Conservation (phyloP, 2,329 filamentous ascomycete species). For the Talaromyces sp. region DNA sequence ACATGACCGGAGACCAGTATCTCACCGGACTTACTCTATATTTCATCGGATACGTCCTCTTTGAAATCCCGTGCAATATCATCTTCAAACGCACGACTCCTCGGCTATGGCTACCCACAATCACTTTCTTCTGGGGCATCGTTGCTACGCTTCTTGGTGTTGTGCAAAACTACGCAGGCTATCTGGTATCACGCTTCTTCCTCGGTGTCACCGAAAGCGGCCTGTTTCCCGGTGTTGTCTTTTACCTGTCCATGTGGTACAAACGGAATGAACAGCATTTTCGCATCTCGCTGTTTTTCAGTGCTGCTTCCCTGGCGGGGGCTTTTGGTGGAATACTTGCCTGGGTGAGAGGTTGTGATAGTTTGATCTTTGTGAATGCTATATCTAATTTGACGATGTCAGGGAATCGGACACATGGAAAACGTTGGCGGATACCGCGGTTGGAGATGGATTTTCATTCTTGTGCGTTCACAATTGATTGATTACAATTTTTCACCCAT, state of each 20-base stretch:
- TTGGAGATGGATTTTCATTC: constrained; percentile 48
- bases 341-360: constrained; percentile 33
- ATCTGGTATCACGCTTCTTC: constrained; percentile 48
- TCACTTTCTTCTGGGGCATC: constrained; percentile 33
- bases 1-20: constrained; percentile 59
- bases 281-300: constrained; percentile 56
- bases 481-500: no score
- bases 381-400: constrained; percentile 72
- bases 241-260: constrained; percentile 60
- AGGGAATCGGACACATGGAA: constrained; percentile 85
- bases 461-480: no score
- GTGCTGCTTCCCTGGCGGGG: constrained; percentile 51
- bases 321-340: constrained; percentile 71
- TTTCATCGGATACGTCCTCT: constrained; percentile 24
- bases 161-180: constrained; percentile 11
- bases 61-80: constrained; percentile 24
- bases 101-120: constrained; percentile 32
- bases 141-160: constrained; percentile 11
- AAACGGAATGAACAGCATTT: constrained; percentile 54
- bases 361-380: constrained; percentile 37
- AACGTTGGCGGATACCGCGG: constrained; percentile 43
- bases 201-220: constrained; percentile 57
- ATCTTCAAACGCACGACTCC: constrained; percentile 27
- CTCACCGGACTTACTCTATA: constrained; percentile 61
- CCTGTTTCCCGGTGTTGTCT: constrained; percentile 50